Percentiles rank a stretch among this genome's conserved stretches.
Conservation (phyloP, 208 protist genomes). For the Acanthamoeba sp. region DNA sequence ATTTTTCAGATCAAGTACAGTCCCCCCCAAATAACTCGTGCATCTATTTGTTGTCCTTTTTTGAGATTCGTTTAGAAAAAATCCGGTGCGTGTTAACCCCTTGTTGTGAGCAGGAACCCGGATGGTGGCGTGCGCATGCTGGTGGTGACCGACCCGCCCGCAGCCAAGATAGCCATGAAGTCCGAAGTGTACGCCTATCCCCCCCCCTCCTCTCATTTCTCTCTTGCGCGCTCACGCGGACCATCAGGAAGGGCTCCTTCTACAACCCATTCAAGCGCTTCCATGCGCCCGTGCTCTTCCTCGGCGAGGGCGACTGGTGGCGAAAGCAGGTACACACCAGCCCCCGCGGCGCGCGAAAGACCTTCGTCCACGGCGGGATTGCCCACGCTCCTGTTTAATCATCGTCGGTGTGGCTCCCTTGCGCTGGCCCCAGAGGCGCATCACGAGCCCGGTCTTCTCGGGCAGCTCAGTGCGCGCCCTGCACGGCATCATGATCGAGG, state of each 20-base stretch:
- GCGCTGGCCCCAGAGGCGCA: neutral
- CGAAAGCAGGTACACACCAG: neutral
- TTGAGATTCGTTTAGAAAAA: neutral
- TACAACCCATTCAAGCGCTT: conserved; percentile 21
- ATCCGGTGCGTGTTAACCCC: neutral
- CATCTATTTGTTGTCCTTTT: neutral
- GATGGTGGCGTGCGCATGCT: conserved; percentile 13
- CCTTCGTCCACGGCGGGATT: too few species aligned
- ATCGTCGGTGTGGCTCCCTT: neutral
- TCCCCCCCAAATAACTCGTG: neutral
- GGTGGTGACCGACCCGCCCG: neutral
- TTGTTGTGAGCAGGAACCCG: neutral
- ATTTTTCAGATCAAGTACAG: conserved; percentile 19
- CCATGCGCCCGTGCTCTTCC: conserved; percentile 22
- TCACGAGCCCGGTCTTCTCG: conserved; percentile 28
- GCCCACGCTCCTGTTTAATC: too few species aligned
- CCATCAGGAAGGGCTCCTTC: conserved; percentile 18
- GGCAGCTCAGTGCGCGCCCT: neutral
- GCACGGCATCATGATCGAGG: conserved; percentile 52
- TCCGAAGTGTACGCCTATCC: neutral
- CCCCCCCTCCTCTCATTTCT: too few species aligned
- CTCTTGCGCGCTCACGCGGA: too few species aligned
- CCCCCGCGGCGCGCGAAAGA: too few species aligned
- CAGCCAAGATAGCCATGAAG: conserved; percentile 25
- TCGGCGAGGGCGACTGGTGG: conserved; percentile 35